Conservation (phyloP, 257 asterid genomes). For the Solanum corneliomulleri region DNA sequence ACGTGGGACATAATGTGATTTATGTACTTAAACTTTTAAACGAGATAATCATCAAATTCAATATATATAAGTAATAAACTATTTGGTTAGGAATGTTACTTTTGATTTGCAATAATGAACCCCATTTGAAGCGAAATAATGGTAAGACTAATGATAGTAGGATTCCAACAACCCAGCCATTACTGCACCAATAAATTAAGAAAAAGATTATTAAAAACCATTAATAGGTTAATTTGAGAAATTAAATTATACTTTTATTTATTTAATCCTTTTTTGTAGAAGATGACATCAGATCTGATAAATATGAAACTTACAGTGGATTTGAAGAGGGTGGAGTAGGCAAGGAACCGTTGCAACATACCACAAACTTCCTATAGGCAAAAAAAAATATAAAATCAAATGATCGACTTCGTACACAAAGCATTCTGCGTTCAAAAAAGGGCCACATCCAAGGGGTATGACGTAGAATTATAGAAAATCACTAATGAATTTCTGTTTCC, state of each 20-base stretch:
- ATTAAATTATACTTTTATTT: neutral
- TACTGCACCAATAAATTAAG: slow-evolving; percentile 7
- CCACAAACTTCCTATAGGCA: slow-evolving; percentile 7
- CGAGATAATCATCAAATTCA: neutral
- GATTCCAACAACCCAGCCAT: slow-evolving; percentile 62
- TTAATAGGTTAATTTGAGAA: neutral
- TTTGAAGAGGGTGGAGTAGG: slow-evolving; percentile 40
- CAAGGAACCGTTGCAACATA: slow-evolving; percentile 15
- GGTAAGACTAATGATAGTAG: slow-evolving; percentile 46
- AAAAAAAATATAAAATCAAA: neutral
- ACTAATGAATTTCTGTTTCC: neutral
- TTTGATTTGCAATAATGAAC: slow-evolving; percentile 47
- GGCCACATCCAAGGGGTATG: neutral
- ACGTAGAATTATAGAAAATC: neutral
- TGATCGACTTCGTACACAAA: neutral
- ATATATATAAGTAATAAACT: neutral
- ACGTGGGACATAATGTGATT: too few species aligned
- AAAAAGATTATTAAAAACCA: neutral
- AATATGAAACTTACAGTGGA: slow-evolving; percentile 25
- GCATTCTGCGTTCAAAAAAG: too few species aligned
- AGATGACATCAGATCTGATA: neutral
- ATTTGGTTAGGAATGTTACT: slow-evolving; percentile 21
- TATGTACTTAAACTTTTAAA: too few species aligned
- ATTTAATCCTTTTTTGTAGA: neutral
- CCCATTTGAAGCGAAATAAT: slow-evolving; percentile 50